Evolutionary conservation across 345 rosid genomes (phyloP).

Genomic region (Eucalyptus decipiens): DNA sequence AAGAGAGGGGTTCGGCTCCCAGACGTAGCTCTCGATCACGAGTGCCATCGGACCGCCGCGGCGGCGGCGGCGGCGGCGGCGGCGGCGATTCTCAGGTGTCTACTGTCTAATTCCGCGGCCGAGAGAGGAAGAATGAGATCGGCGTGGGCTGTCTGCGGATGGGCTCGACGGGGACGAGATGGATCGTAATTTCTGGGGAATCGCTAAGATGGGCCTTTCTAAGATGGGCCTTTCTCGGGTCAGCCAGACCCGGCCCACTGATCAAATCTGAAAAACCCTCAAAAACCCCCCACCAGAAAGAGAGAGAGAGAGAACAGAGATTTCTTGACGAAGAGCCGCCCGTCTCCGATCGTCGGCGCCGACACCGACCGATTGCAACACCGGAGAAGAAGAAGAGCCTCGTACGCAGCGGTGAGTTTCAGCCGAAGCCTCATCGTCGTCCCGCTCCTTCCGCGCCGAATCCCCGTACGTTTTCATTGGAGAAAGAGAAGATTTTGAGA

Average conservation of each 20-base stretch:
- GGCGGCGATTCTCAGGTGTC: not conserved
- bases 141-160: not conserved
- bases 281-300: not conserved
- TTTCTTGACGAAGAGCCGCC: not conserved
- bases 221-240: not conserved
- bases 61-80: not conserved
- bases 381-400: not conserved
- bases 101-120: not conserved
- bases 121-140: not conserved
- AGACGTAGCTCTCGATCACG: conserved; percentile 51
- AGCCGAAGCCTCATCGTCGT: not conserved
- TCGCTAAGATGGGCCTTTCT: not conserved
- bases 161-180: not conserved
- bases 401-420: not conserved
- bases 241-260: not conserved
- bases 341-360: not conserved
- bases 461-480: not conserved
- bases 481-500: not conserved
- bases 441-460: not conserved
- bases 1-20: conserved; percentile 54
- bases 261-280: not conserved
- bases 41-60: conserved; percentile 31
- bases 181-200: not conserved
- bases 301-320: not conserved
- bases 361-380: not conserved